phyloP scores from a whole-genome alignment of 108 stramenopile genomes.

The Cyclotella distinguenda region DNA sequence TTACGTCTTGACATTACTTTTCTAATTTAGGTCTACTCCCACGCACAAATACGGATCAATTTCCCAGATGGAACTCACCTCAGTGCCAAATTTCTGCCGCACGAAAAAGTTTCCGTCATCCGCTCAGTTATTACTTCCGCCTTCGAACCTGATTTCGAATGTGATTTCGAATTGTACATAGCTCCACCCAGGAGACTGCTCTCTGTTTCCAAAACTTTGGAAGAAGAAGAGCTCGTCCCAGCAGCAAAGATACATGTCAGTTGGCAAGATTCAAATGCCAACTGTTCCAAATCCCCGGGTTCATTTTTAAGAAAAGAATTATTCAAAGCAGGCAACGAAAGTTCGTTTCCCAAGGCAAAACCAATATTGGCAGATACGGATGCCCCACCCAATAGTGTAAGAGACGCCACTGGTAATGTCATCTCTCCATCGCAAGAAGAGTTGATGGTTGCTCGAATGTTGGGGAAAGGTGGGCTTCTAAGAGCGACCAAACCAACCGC shows the following conservation, averaged over 20 bases:
- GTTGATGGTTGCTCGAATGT: slow-evolving; percentile 46
- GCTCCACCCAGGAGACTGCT: slow-evolving; percentile 73
- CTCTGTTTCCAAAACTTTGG: slow-evolving; percentile 46
- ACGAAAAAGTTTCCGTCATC: slow-evolving; percentile 51
- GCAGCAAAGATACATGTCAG: slow-evolving; percentile 79
- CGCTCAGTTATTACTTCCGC: slow-evolving; percentile 34
- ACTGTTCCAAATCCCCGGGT: neutral
- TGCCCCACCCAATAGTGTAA: neutral
- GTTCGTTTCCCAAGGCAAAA: slow-evolving; percentile 45
- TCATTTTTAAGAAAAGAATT: slow-evolving; percentile 35
- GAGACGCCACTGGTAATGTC: slow-evolving; percentile 4
- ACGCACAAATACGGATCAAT: slow-evolving; percentile 61
- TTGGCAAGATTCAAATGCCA: slow-evolving; percentile 53
- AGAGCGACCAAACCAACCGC: slow-evolving; percentile 9
- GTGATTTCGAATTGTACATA: slow-evolving; percentile 71
- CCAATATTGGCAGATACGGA: slow-evolving; percentile 20
- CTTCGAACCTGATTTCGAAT: slow-evolving; percentile 21
- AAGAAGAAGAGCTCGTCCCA: slow-evolving; percentile 69
- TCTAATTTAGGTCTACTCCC: slow-evolving; percentile 51
- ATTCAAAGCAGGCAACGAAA: slow-evolving; percentile 14
- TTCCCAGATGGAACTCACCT: slow-evolving; percentile 66
- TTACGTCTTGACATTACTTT: neutral
- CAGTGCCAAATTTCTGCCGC: slow-evolving; percentile 64
- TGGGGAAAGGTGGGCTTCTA: slow-evolving; percentile 29
- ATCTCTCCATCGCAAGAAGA: slow-evolving; percentile 42